Base-by-base conservation (phyloP, 805 yeast genomes). In the Candida endomychidarum region DNA sequence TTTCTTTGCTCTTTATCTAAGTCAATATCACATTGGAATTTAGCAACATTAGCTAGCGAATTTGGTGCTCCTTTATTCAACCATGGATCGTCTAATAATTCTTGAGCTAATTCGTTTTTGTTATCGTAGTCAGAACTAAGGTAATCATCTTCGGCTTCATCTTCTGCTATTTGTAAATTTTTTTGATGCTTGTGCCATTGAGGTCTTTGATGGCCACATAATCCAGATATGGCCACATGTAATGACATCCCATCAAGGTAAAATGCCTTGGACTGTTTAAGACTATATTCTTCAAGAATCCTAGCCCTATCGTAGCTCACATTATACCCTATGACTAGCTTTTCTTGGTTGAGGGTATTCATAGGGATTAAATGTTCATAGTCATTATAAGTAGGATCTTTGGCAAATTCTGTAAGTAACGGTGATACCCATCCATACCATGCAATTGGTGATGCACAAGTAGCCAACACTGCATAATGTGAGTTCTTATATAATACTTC, bases 401-500 rank as follows among this genome's bases (percentile, higher is more conserved):
- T 28, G 2, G 79, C 63, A 35, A 77, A 80, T 2, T 75, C 76
- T 1, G 84, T 72, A 15, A 93, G 58, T 56, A 74, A 81, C 0
- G 99, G 99, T 0, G 96, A 88, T 7, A 88, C 81, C 99, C 99
- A 93, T 0, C 82, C 80, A 55, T 90, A 93, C 96, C 97, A 89
- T 0, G 96, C 95, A 8, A 73, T 67, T 0, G 71, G 57, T 0
- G 96, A 80, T 2, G 74, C 81, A 8, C 96, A 95, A 0, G 86
- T 76, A 1, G 96, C 96, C 60, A 93, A 56, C 0, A 85, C 78
- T 0, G 98, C 82, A 55, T 79, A 90, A 3, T 74, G 75, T 0
- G 93, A 78, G 1, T 78, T 61, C 49, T 86, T 82, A 61, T 88
- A 90, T 53, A 90, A 57, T 0, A 83, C 86, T 58, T 93, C 99